A percentile compares a stretch with the other conserved stretches of the same genome.
Conservation (phyloP, 805 yeast species). For the Kluyveromyces nonfermentans region DNA sequence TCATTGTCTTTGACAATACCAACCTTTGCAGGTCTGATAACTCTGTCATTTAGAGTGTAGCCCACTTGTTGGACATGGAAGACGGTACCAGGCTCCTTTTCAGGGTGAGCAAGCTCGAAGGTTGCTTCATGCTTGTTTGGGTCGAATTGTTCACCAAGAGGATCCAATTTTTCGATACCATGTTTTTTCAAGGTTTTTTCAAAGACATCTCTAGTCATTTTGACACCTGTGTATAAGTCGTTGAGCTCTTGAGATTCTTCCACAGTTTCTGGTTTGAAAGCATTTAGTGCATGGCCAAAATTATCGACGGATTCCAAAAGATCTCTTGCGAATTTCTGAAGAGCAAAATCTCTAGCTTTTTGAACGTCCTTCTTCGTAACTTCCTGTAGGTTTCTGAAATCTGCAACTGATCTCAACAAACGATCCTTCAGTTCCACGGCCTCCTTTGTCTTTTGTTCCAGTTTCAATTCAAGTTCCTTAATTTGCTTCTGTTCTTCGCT, state of each 20-base stretch:
- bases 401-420: slow-evolving; percentile 77
- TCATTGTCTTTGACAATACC: slow-evolving; percentile 65
- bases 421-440: slow-evolving; percentile 75
- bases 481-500: slow-evolving; percentile 21
- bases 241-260: slow-evolving; percentile 53
- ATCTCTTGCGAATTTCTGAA: slow-evolving; percentile 87
- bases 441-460: slow-evolving; percentile 58
- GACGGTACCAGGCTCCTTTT: slow-evolving; percentile 84
- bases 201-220: slow-evolving; percentile 79
- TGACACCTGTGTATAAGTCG: slow-evolving; percentile 77
- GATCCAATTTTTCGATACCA: slow-evolving; percentile 74
- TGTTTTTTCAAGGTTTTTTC: slow-evolving; percentile 74
- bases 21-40: slow-evolving; percentile 90
- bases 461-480: slow-evolving; percentile 40
- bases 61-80: slow-evolving; percentile 91
- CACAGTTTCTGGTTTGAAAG: slow-evolving; percentile 56
- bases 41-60: slow-evolving; percentile 75
- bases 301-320: slow-evolving; percentile 83
- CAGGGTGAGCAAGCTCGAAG: slow-evolving; percentile 78
- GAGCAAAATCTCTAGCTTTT: slow-evolving; percentile 82
- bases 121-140: slow-evolving; percentile 92
- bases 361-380: slow-evolving; percentile 79
- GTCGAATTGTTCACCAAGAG: slow-evolving; percentile 76
- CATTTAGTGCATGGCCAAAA: slow-evolving; percentile 73
- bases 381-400: slow-evolving; percentile 86